Percentiles rank a stretch among this genome's conserved stretches.
Conservation (phyloP, 1,284 basidiomycete genomes). For the Puccinia polysora region DNA sequence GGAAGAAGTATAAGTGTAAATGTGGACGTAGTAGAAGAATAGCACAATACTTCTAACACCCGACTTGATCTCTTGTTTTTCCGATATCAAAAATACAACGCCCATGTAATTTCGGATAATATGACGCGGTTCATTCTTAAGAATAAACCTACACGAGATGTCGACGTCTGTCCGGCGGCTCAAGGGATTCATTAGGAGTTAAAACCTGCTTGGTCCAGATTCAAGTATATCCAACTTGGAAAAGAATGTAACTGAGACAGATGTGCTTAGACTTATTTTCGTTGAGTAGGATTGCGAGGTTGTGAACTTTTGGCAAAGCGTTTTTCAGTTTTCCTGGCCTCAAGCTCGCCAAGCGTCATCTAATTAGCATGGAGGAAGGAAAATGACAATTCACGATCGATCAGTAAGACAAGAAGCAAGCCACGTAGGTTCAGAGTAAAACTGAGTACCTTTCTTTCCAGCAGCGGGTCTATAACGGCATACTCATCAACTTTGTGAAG, state of each 20-base stretch:
- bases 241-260: not conserved
- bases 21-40: too few species aligned
- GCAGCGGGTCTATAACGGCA: conserved; percentile 37
- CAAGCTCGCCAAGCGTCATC: conserved; percentile 35
- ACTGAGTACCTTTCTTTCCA: conserved; percentile 40
- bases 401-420: not conserved
- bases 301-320: conserved; percentile 1
- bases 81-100: too few species aligned
- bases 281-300: not conserved
- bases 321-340: conserved; percentile 37
- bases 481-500: conserved; percentile 38
- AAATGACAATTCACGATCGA: not conserved
- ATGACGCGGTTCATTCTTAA: too few species aligned
- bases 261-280: not conserved
- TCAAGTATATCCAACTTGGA: not conserved
- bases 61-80: too few species aligned
- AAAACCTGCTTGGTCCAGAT: too few species aligned
- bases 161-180: too few species aligned
- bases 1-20: too few species aligned
- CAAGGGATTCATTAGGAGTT: too few species aligned
- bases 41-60: too few species aligned
- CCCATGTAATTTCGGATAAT: too few species aligned
- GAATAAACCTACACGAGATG: too few species aligned
- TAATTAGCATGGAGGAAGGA: not conserved
- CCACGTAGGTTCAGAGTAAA: not conserved